Percentiles rank a stretch among this genome's conserved stretches.
These are phyloP conservation scores for Diaporthe vexans DNA, from an alignment of 2,329 filamentous ascomycete species.

Conservation along the genomic window DNA sequence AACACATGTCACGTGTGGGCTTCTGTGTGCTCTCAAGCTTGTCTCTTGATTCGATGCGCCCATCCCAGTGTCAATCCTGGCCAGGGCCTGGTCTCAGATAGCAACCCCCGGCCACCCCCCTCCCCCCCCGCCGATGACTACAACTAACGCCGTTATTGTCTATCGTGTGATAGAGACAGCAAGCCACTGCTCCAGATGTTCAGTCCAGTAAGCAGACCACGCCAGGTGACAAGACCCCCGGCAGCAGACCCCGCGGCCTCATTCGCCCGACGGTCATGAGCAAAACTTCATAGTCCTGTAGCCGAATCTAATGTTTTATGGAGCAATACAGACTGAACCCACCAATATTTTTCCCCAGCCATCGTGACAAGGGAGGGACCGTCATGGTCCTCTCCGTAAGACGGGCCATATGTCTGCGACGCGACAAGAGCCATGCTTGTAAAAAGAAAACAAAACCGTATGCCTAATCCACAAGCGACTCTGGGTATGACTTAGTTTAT, in stretches of 20 bases:
- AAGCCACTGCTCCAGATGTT: neutral
- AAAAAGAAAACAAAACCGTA: conserved; percentile 22
- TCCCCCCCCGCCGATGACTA: neutral
- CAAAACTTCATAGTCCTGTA: conserved; percentile 28
- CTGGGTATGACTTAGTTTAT: conserved; percentile 39
- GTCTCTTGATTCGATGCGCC: conserved; percentile 10
- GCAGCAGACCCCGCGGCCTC: conserved; percentile 9
- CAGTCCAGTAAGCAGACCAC: neutral
- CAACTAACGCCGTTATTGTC: neutral
- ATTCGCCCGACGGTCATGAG: conserved; percentile 17
- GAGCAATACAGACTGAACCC: conserved; percentile 33
- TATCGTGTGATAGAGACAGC: conserved; percentile 15
- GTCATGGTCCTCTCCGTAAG: neutral
- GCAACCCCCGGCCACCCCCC: conserved; percentile 14
- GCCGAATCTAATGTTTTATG: conserved; percentile 35
- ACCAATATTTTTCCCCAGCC: conserved; percentile 9
- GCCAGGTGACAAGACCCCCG: neutral
- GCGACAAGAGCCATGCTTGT: conserved; percentile 33
- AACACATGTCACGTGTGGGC: conserved; percentile 18
- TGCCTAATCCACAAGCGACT: conserved; percentile 39
- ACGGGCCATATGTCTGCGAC: conserved; percentile 7
- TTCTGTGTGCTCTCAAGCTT: conserved; percentile 11
- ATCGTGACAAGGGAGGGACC: neutral
- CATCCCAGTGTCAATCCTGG: neutral
- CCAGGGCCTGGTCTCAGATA: conserved; percentile 11